Conservation (phyloP, 176 grass and related monocot genomes). For the Oryza rufipogon region DNA sequence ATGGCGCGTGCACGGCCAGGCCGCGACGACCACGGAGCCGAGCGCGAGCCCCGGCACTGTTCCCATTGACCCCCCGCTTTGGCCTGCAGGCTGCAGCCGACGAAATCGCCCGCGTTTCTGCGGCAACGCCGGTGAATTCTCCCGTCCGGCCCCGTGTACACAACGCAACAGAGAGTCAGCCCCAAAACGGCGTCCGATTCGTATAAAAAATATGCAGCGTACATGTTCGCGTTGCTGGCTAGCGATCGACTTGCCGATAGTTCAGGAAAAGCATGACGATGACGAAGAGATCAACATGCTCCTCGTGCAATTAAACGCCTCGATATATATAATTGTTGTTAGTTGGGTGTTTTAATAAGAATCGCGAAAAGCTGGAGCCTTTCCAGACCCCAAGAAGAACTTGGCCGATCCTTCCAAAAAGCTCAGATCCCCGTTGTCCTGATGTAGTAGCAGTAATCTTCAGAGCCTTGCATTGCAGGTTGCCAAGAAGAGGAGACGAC, state of each 20-base stretch:
- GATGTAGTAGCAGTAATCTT: not conserved
- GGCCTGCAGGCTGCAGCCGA: conserved; percentile 27
- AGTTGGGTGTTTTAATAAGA: not conserved
- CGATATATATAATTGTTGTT: not conserved
- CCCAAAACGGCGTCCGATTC: not conserved
- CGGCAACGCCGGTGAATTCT: not conserved
- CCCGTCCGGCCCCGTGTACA: not conserved
- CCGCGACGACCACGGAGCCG: not conserved
- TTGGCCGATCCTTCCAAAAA: conserved; percentile 7
- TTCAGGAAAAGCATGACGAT: not conserved
- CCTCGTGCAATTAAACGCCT: conserved; percentile 18
- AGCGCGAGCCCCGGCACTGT: not conserved
- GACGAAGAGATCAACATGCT: not conserved
- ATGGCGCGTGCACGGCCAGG: not conserved
- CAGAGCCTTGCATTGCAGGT: not conserved
- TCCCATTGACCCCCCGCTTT: conserved; percentile 35
- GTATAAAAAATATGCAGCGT: not conserved
- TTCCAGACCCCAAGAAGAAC: conserved; percentile 4
- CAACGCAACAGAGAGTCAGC: not conserved
- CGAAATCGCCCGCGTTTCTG: not conserved
- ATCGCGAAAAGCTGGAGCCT: not conserved
- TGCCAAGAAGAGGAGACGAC: not conserved
- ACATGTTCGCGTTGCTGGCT: not conserved
- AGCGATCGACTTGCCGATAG: not conserved
- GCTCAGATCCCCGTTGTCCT: not conserved